Base-by-base conservation (phyloP, 345 rosid genomes). In the Citrus glauca region DNA sequence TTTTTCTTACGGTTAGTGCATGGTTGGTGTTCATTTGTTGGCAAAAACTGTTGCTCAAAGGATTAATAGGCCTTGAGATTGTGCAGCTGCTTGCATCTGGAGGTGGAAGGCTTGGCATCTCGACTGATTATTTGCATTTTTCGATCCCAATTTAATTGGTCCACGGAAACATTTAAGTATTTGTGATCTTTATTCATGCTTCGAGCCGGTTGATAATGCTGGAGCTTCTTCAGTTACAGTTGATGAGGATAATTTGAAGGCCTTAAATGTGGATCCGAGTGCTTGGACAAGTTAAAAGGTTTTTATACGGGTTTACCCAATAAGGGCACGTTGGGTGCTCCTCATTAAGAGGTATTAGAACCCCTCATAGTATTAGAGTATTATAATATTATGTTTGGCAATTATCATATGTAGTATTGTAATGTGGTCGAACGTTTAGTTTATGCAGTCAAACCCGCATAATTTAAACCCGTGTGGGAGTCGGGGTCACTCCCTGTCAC, bases 101-200 rank as follows among this genome's bases (percentile, higher is more conserved):
- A n/a, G 87, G 87, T 73, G 88, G 88, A 42, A 74, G 84, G 81
- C 92, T 87, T 69, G 89, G 87, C 66, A 81, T 87, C 45, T 69
- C 86, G 85, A 89, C 87, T 76, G 48, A 8, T 19, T 16, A 33
- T 35, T 19, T 33, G 11, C 10, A n/a, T 37, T 19, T 19, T 17
- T 66, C 5, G 1, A 19, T 42, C 40, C 32, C 42, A 0, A 38
- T 38, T 8, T 38, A 38, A 9, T 38, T 38, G 42, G 3, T 38
- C 42, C 10, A 9, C 11, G 42, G 11, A 38, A 38, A 38, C 5
- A 11, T 27, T 25, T 14, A 1, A 13, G 17, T 28, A 14, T 25
- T 9, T 9, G 17, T 28, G 16, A 38, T 1, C 10, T 38, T 38
- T 38, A 38, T 8, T 38, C 14, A 64, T 64, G 68, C 17, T 6